Conservation (phyloP, 495 filamentous ascomycete species). For the Aspergillus panamensis region DNA sequence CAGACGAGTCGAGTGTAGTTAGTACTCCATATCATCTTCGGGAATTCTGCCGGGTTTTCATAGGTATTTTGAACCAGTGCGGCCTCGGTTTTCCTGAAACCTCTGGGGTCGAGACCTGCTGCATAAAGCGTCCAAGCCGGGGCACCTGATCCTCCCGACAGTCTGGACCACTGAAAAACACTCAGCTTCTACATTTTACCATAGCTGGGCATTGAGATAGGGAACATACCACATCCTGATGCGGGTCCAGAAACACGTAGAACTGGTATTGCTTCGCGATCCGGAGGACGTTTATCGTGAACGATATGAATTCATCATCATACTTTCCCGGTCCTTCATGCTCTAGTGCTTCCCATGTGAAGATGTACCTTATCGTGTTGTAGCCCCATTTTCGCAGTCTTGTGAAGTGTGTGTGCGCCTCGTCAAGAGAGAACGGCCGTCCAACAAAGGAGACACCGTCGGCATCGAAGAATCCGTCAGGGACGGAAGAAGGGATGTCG, state of each 20-base stretch:
- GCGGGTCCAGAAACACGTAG: slow-evolving; percentile 95
- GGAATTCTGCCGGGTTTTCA: slow-evolving; percentile 79
- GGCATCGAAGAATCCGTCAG: slow-evolving; percentile 83
- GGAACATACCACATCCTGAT: slow-evolving; percentile 83
- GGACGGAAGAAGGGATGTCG: slow-evolving; percentile 73
- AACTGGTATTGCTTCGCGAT: slow-evolving; percentile 87
- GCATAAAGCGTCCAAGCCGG: slow-evolving; percentile 98
- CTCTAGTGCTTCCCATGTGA: slow-evolving; percentile 99
- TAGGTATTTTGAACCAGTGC: slow-evolving; percentile 94
- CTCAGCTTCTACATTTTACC: slow-evolving; percentile 12
- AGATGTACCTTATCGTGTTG: slow-evolving; percentile 93
- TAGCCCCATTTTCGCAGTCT: slow-evolving; percentile 84
- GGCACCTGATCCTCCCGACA: slow-evolving; percentile 90
- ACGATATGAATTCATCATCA: slow-evolving; percentile 89
- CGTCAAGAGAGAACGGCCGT: slow-evolving; percentile 76
- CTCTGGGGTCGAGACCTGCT: slow-evolving; percentile 79
- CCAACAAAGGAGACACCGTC: slow-evolving; percentile 88
- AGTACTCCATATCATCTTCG: slow-evolving; percentile 99
- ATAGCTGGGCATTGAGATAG: no score
- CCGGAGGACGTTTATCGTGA: slow-evolving; percentile 80
- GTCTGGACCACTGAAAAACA: slow-evolving; percentile 76
- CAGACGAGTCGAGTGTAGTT: slow-evolving; percentile 88
- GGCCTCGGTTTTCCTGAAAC: slow-evolving; percentile 82
- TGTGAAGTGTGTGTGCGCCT: slow-evolving; percentile 85
- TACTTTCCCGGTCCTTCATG: slow-evolving; percentile 88